Base-by-base conservation (phyloP, 345 rosid species). In the Stellera chamaejasme region DNA sequence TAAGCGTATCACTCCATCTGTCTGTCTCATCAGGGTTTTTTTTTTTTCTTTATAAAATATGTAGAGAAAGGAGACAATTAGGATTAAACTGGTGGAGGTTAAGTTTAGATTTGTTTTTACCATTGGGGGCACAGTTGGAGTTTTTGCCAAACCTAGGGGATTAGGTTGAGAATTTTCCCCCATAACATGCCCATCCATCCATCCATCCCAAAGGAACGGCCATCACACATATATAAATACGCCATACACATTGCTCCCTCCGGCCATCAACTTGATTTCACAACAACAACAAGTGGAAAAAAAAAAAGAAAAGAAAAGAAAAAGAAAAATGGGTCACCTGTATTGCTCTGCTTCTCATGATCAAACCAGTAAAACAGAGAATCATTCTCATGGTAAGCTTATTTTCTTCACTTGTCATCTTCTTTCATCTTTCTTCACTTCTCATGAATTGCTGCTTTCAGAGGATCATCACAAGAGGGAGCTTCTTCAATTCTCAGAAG, bases 401-500 rank as follows among this genome's bases (percentile, higher is more conserved):
- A 32, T 9, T 4, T 11, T 13, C 13, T 49, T 49, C 28, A 49
- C 27, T 49, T 49, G 5, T 6, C 7, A 23, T 10, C 15, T 19
- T 46, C 13, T 13, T 48, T 48, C 50, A n/a, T 8, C 13, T 54
- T 5, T 48, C 10, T 43, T 43, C 10, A 43, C 45, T 13, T 8
- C 45, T 43, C 10, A 43, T 9, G 45, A 42, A 15, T 36, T 27
- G 41, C 26, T 8, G 32, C 11, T 48, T n/a, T 43, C 23, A 19
- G 23, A 19, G 48, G 63, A 68, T 48, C 72, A 67, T 6, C 53
- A 57, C 2, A 51, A 3, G 54, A 62, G 57, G 42, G 58, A 13
- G 65, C 23, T 67, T 49, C 68, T 62, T 43, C 41, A 69, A 3
- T 72, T 76, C 69, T 66, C 80, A 10, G 72, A 63, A 48, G 80